Evolutionary conservation across 2,329 filamentous ascomycete genomes (phyloP).

Genomic region (Apiospora sp.): DNA sequence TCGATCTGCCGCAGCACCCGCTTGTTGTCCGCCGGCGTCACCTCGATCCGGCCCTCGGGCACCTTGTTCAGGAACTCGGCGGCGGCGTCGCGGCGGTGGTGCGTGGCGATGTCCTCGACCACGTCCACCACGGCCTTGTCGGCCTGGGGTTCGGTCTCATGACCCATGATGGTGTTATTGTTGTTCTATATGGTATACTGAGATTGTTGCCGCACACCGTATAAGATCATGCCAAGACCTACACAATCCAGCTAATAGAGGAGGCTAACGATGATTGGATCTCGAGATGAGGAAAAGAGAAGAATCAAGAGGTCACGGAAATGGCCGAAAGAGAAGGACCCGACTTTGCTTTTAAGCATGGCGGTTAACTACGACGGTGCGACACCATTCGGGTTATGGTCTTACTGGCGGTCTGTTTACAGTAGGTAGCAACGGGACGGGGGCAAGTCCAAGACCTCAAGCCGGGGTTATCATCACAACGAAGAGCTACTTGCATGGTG

Average conservation of each 20-base stretch:
- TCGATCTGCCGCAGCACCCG: conserved; percentile 60
- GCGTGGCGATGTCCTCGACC: background rate
- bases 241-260: background rate
- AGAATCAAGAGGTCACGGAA: background rate
- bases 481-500: background rate
- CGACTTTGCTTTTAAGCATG: background rate
- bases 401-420: background rate
- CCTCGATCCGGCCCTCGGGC: conserved; percentile 52
- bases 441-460: background rate
- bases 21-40: conserved; percentile 61
- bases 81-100: conserved; percentile 40
- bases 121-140: conserved; percentile 19
- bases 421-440: background rate
- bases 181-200: background rate
- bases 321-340: background rate
- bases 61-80: conserved; percentile 54
- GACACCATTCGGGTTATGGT: conserved; percentile 1
- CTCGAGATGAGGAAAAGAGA: background rate
- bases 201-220: background rate
- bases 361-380: background rate
- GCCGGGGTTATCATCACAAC: background rate
- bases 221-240: background rate
- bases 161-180: conserved; percentile 7
- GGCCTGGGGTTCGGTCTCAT: background rate
- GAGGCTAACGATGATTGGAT: background rate